phyloP scores from a whole-genome alignment of 2,329 filamentous ascomycete genomes.

The Paecilomyces formosus region DNA sequence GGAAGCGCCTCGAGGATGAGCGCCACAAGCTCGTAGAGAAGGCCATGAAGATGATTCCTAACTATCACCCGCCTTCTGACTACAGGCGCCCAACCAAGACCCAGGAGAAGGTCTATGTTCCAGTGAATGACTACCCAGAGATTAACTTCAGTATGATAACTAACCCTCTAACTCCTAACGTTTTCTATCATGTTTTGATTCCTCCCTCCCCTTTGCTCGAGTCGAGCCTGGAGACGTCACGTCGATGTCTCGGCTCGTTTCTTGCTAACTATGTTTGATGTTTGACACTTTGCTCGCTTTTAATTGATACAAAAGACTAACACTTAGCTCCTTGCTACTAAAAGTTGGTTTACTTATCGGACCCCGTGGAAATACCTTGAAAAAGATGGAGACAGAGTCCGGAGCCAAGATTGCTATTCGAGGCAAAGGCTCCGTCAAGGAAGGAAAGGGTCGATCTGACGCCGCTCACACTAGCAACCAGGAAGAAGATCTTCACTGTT shows the following conservation, averaged over 20 bases:
- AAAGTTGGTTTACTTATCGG: constrained; percentile 99
- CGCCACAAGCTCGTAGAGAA: constrained; percentile 98
- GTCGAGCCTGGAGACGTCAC: constrained; percentile 31
- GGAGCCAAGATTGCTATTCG: constrained; percentile 98
- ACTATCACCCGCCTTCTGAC: constrained; percentile 97
- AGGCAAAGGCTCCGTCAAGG: constrained; percentile 98
- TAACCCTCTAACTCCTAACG: constrained; percentile 91
- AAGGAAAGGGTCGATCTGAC: constrained; percentile 98
- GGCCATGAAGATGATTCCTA: constrained; percentile 98
- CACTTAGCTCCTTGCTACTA: constrained; percentile 67
- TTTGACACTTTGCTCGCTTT: constrained; percentile 21
- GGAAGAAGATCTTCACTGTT: constrained; percentile 96
- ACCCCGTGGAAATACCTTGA: constrained; percentile 98
- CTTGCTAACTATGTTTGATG: constrained; percentile 30
- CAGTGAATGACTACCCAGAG: constrained; percentile 99
- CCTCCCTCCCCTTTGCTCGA: constrained; percentile 36
- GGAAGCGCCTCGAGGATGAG: constrained; percentile 96
- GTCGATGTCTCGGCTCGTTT: constrained; percentile 32
- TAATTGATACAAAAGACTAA: constrained; percentile 62
- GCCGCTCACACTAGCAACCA: constrained; percentile 99
- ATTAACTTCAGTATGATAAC: constrained; percentile 99
- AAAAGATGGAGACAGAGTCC: constrained; percentile 99
- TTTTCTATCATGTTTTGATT: constrained; percentile 27
- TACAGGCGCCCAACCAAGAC: constrained; percentile 99
- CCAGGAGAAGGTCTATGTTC: constrained; percentile 99